phyloP scores from a whole-genome alignment of 495 filamentous ascomycete species.

The Pseudomonodictys pantanalensis region DNA sequence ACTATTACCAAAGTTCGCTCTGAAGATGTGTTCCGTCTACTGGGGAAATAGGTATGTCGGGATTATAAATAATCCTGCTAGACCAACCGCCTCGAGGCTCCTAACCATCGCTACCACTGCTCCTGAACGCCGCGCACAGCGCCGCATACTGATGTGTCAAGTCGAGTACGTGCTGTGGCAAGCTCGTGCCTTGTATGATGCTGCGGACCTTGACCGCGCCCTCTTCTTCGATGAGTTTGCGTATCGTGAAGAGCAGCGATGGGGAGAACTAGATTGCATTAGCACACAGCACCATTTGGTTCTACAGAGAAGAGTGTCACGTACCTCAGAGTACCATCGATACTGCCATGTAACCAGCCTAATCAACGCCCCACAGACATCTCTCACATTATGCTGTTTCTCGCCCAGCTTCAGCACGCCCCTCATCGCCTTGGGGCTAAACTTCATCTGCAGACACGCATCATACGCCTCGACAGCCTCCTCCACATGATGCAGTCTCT shows the following conservation, averaged over 20 bases:
- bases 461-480: slow-evolving; percentile 92
- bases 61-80: too few species aligned
- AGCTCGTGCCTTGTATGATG: slow-evolving; percentile 91
- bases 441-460: slow-evolving; percentile 73
- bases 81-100: not conserved
- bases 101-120: slow-evolving; percentile 87
- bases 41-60: too few species aligned
- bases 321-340: slow-evolving; percentile 93
- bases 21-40: too few species aligned
- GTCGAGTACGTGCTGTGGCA: slow-evolving; percentile 89
- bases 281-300: not conserved
- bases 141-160: slow-evolving; percentile 95
- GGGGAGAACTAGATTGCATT: slow-evolving; percentile 73
- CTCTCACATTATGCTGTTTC: slow-evolving; percentile 66
- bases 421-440: slow-evolving; percentile 84
- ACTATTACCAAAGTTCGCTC: slow-evolving; percentile 11
- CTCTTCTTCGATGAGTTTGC: slow-evolving; percentile 93
- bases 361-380: slow-evolving; percentile 76
- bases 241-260: slow-evolving; percentile 75
- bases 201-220: slow-evolving; percentile 96
- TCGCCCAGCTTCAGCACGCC: slow-evolving; percentile 79
- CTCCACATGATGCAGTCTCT: slow-evolving; percentile 82
- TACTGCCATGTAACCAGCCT: slow-evolving; percentile 95
- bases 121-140: slow-evolving; percentile 88
- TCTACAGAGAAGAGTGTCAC: slow-evolving; percentile 18